These are phyloP conservation scores for Curvularia lunata DNA, from an alignment of 2,329 filamentous ascomycete genomes.

Conservation along the genomic window DNA sequence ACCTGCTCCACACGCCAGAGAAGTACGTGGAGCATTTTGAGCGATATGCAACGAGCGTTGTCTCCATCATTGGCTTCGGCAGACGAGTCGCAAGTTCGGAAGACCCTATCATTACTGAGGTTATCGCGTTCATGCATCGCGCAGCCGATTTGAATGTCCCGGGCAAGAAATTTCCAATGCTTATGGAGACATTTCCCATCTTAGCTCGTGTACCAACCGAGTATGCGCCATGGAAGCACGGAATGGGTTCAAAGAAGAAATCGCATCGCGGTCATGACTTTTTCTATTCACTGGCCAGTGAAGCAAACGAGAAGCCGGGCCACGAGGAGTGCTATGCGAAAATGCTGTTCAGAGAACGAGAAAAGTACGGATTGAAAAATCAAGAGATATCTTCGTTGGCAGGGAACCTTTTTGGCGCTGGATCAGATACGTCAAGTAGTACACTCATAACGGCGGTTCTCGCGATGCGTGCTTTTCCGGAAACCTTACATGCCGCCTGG, in stretches of 20 bases:
- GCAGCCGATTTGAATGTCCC: constrained; percentile 60
- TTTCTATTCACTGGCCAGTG: constrained; percentile 43
- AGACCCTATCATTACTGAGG: constrained; percentile 66
- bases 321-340: constrained; percentile 46
- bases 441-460: constrained; percentile 45
- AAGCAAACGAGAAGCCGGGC: constrained; percentile 39
- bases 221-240: constrained; percentile 46
- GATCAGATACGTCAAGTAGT: constrained; percentile 44
- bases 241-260: constrained; percentile 35
- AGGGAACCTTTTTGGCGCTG: constrained; percentile 44
- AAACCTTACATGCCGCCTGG: constrained; percentile 39
- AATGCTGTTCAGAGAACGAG: constrained; percentile 51
- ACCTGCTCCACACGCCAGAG: constrained; percentile 54
- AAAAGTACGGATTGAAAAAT: constrained; percentile 36
- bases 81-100: constrained; percentile 57
- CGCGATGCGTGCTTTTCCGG: constrained; percentile 45
- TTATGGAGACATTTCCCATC: constrained; percentile 63
- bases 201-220: constrained; percentile 63
- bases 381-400: constrained; percentile 43
- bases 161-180: constrained; percentile 63
- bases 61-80: constrained; percentile 64
- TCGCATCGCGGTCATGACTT: constrained; percentile 43
- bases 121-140: constrained; percentile 64
- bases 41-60: constrained; percentile 61
- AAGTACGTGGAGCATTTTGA: constrained; percentile 62